A percentile compares a stretch with the other conserved stretches of the same genome.
Conservation (phyloP, 768 basidiomycete genomes). For the Lentinus brumalis region DNA sequence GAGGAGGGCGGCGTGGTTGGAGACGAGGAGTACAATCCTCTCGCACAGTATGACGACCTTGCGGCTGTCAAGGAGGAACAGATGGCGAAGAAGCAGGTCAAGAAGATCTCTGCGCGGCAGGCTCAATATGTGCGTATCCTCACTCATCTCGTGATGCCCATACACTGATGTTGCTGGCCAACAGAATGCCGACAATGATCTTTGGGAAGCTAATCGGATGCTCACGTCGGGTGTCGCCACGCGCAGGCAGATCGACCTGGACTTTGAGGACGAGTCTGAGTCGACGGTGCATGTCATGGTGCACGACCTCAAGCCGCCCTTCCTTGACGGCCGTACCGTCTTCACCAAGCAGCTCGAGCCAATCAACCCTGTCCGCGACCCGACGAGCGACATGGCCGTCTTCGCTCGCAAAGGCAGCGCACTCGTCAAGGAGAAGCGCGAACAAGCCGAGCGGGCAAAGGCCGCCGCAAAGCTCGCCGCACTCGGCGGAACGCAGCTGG, state of each 20-base stretch:
- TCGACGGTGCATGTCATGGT: conserved; percentile 97
- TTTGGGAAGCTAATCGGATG: conserved; percentile 99
- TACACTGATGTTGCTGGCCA: conserved; percentile 17
- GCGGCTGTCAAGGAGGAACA: conserved; percentile 68
- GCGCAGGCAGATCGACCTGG: conserved; percentile 82
- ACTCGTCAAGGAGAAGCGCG: conserved; percentile 92
- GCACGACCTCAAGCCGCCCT: conserved; percentile 96
- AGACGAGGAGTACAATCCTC: conserved; percentile 91
- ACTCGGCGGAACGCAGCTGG: conserved; percentile 89
- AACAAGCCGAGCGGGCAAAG: conserved; percentile 94
- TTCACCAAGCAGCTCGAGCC: conserved; percentile 97
- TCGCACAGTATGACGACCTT: conserved; percentile 91
- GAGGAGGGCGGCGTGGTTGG: conserved; percentile 84
- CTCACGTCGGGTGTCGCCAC: conserved; percentile 93
- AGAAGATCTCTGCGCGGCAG: conserved; percentile 90
- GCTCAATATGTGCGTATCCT: conserved; percentile 83
- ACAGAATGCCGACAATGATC: conserved; percentile 96
- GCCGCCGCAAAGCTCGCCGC: conserved; percentile 95
- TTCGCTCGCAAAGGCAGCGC: conserved; percentile 97
- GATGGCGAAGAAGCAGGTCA: conserved; percentile 74
- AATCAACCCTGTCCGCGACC: conserved; percentile 93
- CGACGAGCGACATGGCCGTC: conserved; percentile 91
- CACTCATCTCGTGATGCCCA: neutral
- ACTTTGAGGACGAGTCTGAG: conserved; percentile 95
- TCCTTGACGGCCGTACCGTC: conserved; percentile 93